phyloP scores from a whole-genome alignment of 495 filamentous ascomycete species.

The Penicillium canariense region DNA sequence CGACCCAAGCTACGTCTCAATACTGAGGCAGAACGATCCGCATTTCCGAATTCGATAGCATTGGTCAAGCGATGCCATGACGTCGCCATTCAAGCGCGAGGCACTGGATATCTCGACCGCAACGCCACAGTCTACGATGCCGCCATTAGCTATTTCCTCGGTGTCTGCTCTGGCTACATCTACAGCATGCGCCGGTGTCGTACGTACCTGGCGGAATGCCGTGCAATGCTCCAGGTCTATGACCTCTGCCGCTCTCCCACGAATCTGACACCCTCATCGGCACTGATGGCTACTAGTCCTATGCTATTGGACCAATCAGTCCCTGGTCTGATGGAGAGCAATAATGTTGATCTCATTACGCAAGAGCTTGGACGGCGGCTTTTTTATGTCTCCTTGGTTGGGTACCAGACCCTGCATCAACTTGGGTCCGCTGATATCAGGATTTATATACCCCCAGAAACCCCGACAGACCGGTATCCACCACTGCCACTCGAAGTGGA shows the following conservation, averaged over 20 bases:
- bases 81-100: slow-evolving; percentile 69
- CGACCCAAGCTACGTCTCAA: slow-evolving; percentile 69
- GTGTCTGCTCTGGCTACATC: slow-evolving; percentile 65
- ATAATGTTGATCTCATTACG: slow-evolving; percentile 60
- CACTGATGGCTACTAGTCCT: slow-evolving; percentile 24
- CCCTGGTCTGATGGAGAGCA: slow-evolving; percentile 22
- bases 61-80: slow-evolving; percentile 73
- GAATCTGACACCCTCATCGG: slow-evolving; percentile 13
- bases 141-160: slow-evolving; percentile 80
- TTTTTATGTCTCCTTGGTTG: slow-evolving; percentile 74
- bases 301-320: slow-evolving; percentile 20
- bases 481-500: slow-evolving; percentile 78
- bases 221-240: slow-evolving; percentile 67
- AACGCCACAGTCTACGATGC: slow-evolving; percentile 75
- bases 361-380: slow-evolving; percentile 75
- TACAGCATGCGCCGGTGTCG: slow-evolving; percentile 64
- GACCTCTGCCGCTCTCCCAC: slow-evolving; percentile 55
- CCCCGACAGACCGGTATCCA: slow-evolving; percentile 70
- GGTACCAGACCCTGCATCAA: slow-evolving; percentile 62
- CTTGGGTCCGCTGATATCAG: slow-evolving; percentile 64
- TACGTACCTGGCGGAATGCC: slow-evolving; percentile 69
- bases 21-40: slow-evolving; percentile 46
- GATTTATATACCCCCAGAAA: slow-evolving; percentile 66
- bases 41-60: slow-evolving; percentile 62
- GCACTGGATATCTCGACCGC: slow-evolving; percentile 63